Evolutionary conservation across 1,139 yeast genomes (phyloP).

Genomic region (Ogataea hybrid): DNA sequence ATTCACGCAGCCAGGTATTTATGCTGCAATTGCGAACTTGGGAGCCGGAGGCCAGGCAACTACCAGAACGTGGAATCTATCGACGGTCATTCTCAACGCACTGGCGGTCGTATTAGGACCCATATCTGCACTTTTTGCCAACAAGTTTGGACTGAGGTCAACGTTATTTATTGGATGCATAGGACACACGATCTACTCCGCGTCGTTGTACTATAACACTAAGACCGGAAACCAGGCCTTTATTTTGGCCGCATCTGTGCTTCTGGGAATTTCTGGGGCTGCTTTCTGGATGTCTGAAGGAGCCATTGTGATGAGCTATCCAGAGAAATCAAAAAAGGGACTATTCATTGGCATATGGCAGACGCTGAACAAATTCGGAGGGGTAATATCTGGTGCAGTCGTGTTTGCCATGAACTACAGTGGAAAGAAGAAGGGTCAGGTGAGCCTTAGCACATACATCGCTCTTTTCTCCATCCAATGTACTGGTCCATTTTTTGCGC

Average conservation of each 20-base stretch:
- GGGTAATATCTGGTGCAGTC: conserved; percentile 29
- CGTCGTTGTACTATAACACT: conserved; percentile 30
- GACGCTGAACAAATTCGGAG: conserved; percentile 27
- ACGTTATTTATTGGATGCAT: conserved; percentile 23
- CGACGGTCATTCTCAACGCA: conserved; percentile 23
- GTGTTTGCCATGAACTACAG: conserved; percentile 24
- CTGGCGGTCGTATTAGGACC: conserved; percentile 27
- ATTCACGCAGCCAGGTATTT: conserved; percentile 31
- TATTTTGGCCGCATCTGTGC: conserved; percentile 26
- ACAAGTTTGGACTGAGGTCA: conserved; percentile 21
- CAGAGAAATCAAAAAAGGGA: conserved; percentile 26
- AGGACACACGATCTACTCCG: conserved; percentile 30
- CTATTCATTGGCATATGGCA: conserved; percentile 31
- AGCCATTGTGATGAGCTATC: conserved; percentile 28
- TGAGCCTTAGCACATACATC: conserved; percentile 28
- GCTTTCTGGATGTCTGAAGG: conserved; percentile 31
- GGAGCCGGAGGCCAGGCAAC: conserved; percentile 31
- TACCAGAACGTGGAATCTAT: conserved; percentile 20
- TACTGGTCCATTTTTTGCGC: conserved; percentile 24
- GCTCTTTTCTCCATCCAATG: conserved; percentile 29
- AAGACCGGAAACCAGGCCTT: conserved; percentile 29
- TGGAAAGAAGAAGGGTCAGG: conserved; percentile 19
- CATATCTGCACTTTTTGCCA: conserved; percentile 20
- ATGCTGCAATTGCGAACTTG: conserved; percentile 24
- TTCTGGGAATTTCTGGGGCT: conserved; percentile 28